Conservation (phyloP, 176 grass and related monocot species). For the Avena atlantica region DNA sequence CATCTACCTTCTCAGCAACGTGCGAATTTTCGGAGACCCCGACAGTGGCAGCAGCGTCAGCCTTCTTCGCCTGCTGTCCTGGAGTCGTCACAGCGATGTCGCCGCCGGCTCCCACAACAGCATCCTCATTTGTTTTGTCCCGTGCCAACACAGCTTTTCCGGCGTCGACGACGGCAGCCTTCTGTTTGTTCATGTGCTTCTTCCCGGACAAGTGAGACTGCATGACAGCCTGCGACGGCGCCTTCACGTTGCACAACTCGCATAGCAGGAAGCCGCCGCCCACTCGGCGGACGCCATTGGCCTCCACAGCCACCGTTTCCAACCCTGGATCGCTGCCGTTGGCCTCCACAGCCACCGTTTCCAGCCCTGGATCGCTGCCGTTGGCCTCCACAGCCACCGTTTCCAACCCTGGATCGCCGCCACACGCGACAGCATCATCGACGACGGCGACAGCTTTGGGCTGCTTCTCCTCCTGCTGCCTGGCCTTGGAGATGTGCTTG, state of each 20-base stretch:
- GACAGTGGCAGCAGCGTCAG: too few species aligned
- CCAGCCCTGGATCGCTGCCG: neutral
- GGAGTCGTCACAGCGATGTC: neutral
- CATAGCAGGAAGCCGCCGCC: conserved; percentile 29
- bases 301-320: neutral
- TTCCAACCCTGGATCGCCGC: neutral
- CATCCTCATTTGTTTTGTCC: neutral
- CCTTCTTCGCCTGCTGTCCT: neutral
- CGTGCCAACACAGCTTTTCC: neutral
- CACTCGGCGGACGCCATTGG: neutral
- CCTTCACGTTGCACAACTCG: conserved; percentile 28
- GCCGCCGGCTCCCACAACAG: neutral
- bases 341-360: neutral
- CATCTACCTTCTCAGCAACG: neutral
- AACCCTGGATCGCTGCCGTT: neutral
- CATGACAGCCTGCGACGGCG: neutral
- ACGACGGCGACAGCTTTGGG: too few species aligned
- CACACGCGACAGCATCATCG: neutral
- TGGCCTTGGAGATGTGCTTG: conserved; percentile 41
- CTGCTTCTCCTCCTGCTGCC: neutral
- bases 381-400: neutral
- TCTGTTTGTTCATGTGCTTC: conserved; percentile 42
- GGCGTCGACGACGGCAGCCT: neutral
- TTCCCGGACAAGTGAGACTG: conserved; percentile 22
- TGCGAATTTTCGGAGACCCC: neutral